These are phyloP conservation scores for Clonostachys chloroleuca DNA, from an alignment of 2,329 filamentous ascomycete genomes.

Conservation along the genomic window DNA sequence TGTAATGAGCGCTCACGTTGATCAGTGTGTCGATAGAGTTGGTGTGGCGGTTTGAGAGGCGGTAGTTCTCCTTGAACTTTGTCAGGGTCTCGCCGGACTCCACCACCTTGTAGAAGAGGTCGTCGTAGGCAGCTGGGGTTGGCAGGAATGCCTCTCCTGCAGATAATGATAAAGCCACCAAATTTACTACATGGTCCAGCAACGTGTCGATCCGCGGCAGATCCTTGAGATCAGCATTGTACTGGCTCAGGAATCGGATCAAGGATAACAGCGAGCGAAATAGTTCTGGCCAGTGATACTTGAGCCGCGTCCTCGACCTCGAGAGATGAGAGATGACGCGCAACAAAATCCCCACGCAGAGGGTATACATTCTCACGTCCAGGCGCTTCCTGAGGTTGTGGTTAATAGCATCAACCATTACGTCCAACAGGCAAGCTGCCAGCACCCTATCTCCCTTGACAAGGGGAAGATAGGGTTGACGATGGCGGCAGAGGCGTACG, in stretches of 20 bases:
- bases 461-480: slow-evolving; percentile 78
- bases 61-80: slow-evolving; percentile 79
- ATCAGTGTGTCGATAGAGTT: slow-evolving; percentile 83
- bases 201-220: slow-evolving; percentile 68
- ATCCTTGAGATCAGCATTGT: slow-evolving; percentile 70
- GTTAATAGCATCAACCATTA: slow-evolving; percentile 85
- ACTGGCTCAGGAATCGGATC: slow-evolving; percentile 85
- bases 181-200: slow-evolving; percentile 72
- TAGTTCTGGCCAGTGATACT: slow-evolving; percentile 93
- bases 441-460: slow-evolving; percentile 69
- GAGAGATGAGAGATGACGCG: slow-evolving; percentile 82
- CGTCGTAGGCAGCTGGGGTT: slow-evolving; percentile 83
- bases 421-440: slow-evolving; percentile 74
- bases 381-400: slow-evolving; percentile 87
- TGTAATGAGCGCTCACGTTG: slow-evolving; percentile 80
- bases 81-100: slow-evolving; percentile 80
- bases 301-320: slow-evolving; percentile 72
- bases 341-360: slow-evolving; percentile 77
- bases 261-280: slow-evolving; percentile 87
- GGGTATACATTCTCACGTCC: slow-evolving; percentile 79
- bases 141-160: slow-evolving; percentile 89
- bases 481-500: slow-evolving; percentile 84
- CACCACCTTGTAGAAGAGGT: slow-evolving; percentile 97
- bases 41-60: slow-evolving; percentile 48
- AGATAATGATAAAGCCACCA: slow-evolving; percentile 79